These are phyloP conservation scores for Pisolithus microcarpus DNA, from an alignment of 768 basidiomycete species.

Conservation along the genomic window DNA sequence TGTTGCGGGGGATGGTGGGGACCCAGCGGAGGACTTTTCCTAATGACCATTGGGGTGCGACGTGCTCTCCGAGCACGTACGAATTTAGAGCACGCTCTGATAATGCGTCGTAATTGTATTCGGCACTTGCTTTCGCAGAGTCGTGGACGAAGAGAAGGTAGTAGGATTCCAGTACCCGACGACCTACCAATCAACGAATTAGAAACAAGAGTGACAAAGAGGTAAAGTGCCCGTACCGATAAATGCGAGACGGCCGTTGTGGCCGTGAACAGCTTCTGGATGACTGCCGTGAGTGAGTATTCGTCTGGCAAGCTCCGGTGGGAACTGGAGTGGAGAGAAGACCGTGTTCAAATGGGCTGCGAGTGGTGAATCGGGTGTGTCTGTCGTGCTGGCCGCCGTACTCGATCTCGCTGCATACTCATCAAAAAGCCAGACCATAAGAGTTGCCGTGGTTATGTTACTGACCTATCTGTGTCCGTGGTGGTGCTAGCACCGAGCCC, in stretches of 20 bases:
- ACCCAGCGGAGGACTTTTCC: slow-evolving; percentile 72
- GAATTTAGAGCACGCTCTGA: slow-evolving; percentile 57
- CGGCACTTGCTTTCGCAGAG: slow-evolving; percentile 36
- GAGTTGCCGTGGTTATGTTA: slow-evolving; percentile 4
- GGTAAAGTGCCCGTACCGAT: slow-evolving; percentile 41
- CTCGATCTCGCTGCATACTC: neutral
- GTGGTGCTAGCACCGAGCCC: slow-evolving; percentile 7
- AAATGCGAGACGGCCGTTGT: slow-evolving; percentile 67
- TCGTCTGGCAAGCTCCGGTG: slow-evolving; percentile 61
- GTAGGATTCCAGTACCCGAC: slow-evolving; percentile 71
- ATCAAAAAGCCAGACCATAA: neutral
- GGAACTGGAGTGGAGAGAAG: slow-evolving; percentile 63
- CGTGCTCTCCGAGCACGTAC: slow-evolving; percentile 62
- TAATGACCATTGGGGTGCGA: slow-evolving; percentile 70
- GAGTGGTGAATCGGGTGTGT: slow-evolving; percentile 23
- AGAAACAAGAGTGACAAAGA: neutral
- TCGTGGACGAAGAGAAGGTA: slow-evolving; percentile 65
- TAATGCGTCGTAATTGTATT: slow-evolving; percentile 54
- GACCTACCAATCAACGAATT: slow-evolving; percentile 38
- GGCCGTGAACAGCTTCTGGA: slow-evolving; percentile 53
- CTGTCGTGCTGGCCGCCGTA: neutral
- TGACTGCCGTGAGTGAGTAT: slow-evolving; percentile 77
- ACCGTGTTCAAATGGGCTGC: slow-evolving; percentile 53
- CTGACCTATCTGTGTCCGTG: slow-evolving; percentile 8
- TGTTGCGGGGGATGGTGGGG: slow-evolving; percentile 42